Percentiles rank a stretch among this genome's conserved stretches.
phyloP scores from a whole-genome alignment of 305 asterid genomes.

The Fraxinus dipetala region DNA sequence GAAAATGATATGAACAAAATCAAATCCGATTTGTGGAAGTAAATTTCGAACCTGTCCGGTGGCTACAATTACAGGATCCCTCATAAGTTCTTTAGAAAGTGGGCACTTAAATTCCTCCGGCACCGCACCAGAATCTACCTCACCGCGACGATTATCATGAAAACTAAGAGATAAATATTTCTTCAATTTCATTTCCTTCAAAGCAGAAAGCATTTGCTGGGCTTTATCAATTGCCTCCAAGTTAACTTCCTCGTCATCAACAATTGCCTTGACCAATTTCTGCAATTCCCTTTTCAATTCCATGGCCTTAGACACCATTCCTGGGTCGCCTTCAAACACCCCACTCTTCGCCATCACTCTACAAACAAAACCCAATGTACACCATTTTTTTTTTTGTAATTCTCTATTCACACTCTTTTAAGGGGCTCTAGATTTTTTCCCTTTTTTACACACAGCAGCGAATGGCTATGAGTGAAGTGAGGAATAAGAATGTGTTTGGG shows the following conservation, averaged over 20 bases:
- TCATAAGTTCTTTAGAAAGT: constrained; percentile 41
- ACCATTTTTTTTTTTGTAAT: neutral
- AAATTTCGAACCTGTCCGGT: constrained; percentile 42
- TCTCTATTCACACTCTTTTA: neutral
- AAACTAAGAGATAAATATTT: neutral
- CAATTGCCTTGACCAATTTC: constrained; percentile 15
- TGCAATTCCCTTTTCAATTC: constrained; percentile 20
- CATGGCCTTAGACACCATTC: constrained; percentile 10
- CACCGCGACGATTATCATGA: neutral
- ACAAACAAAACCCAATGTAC: neutral
- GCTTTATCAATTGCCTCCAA: constrained; percentile 13
- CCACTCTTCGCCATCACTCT: constrained; percentile 3
- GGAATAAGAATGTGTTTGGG: constrained; percentile 1
- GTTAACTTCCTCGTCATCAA: constrained; percentile 9
- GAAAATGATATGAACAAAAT: neutral
- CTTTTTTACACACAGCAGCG: neutral
- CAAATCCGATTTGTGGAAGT: neutral
- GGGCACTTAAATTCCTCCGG: constrained; percentile 49
- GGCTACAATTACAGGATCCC: constrained; percentile 49
- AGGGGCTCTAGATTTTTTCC: neutral
- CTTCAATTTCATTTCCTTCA: constrained; percentile 8
- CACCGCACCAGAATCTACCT: constrained; percentile 21
- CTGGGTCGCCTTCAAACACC: constrained; percentile 4
- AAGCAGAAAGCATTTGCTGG: neutral
- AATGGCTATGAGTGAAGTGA: neutral